Base-by-base conservation (phyloP, 495 filamentous ascomycete genomes). In the Aspergillus mulundensis region DNA sequence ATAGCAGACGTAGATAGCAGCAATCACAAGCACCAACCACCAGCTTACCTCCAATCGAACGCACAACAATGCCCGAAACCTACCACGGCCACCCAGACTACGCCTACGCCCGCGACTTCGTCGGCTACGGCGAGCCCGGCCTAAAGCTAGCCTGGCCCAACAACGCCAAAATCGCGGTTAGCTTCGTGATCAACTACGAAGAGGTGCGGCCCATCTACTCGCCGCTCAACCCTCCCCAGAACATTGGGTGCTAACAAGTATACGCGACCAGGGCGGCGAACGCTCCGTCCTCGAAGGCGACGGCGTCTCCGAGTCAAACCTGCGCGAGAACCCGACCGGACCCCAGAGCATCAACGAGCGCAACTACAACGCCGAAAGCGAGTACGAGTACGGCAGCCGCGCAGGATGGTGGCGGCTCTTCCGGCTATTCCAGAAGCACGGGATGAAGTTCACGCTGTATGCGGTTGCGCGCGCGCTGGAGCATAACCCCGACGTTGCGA, bases 11-110 rank as follows among this genome's bases (percentile, higher is more conserved):
- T 10, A 30, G 5, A 10, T 30, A 30, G 5, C 28, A 30, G 28
- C 28, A 30, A 4, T 10, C 28, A 5, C 28, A 10, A 30, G 4
- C 10, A 30, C 15, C 12, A 40, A 40, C 5, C 38, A 40, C 5
- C 14, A 5, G 16, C 11, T 6, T 40, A 18, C 5, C 5, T 5
- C 24, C 28, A 53, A 24, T 36, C 23, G n/a, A n/a, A n/a, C n/a
- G n/a, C n/a, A n/a, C n/a, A n/a, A 56, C 10, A 42, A 56, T 56
- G 54, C 54, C 54, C 5, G 44, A 48, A 42, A 21, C 39, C 43
- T 56, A 56, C 54, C 12, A 44, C 30, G 30, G 34, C 54, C 54
- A 56, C 36, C 54, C 54, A 7, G 54, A 56, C 34, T 56, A 56
- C 54, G 54, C 34, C 54, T 56, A 50, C 54, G 44, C 20, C 36